phyloP scores from a whole-genome alignment of 495 filamentous ascomycete species.

The Penicillium angulare region DNA sequence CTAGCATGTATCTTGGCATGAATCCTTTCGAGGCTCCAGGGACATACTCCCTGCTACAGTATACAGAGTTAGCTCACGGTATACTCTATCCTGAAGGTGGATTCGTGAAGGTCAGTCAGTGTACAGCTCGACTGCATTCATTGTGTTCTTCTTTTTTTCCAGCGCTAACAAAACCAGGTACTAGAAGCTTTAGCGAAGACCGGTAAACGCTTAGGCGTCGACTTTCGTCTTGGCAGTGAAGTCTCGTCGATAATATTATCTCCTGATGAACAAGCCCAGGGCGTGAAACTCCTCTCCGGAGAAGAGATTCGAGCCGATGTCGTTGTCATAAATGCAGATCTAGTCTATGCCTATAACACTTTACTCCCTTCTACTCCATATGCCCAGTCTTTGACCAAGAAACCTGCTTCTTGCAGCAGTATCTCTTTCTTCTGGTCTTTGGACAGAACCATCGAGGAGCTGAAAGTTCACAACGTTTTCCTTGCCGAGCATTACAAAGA shows the following conservation, averaged over 20 bases:
- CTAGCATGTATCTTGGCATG: conserved; percentile 79
- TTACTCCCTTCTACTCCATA: conserved; percentile 52
- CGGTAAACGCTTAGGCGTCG: conserved; percentile 54
- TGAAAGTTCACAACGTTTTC: conserved; percentile 73
- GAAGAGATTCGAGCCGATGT: conserved; percentile 56
- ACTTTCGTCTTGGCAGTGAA: conserved; percentile 53
- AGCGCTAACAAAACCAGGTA: conserved; percentile 27
- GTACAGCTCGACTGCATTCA: neutral
- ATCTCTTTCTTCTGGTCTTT: conserved; percentile 77
- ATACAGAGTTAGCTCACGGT: conserved; percentile 68
- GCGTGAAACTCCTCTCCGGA: conserved; percentile 52
- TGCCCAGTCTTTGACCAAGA: conserved; percentile 44
- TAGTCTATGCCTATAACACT: conserved; percentile 68
- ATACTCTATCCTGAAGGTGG: conserved; percentile 73
- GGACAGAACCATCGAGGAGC: conserved; percentile 50
- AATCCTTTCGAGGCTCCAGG: conserved; percentile 68
- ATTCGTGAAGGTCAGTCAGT: conserved; percentile 44
- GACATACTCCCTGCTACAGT: conserved; percentile 69
- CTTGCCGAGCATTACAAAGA: conserved; percentile 65
- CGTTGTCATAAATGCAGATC: conserved; percentile 65
- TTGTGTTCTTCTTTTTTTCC: neutral
- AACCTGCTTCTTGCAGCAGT: conserved; percentile 60
- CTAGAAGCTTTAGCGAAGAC: conserved; percentile 55
- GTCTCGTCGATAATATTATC: conserved; percentile 49
- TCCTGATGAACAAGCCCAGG: conserved; percentile 50